These are phyloP conservation scores for Hyparrhenia diplandra DNA, from an alignment of 176 grass and related monocot species.

Conservation along the genomic window DNA sequence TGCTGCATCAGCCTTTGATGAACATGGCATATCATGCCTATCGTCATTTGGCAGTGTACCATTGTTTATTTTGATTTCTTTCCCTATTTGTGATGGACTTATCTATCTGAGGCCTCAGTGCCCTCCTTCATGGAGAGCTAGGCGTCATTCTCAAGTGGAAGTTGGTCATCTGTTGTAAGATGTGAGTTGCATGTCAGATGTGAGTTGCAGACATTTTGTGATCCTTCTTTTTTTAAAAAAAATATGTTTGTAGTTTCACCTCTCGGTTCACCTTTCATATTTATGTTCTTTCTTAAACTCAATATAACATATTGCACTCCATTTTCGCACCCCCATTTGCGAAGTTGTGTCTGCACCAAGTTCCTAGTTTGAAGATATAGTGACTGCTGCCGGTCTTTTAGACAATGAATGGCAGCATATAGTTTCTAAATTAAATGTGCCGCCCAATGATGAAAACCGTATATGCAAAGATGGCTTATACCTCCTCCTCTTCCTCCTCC, in stretches of 20 bases:
- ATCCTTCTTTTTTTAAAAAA: background rate
- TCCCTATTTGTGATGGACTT: background rate
- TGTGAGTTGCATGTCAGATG: too few relatives aligned
- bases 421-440: background rate
- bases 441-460: constrained; percentile 26
- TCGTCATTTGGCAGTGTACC: background rate
- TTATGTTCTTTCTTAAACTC: background rate
- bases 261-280: background rate
- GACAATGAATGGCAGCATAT: background rate
- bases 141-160: background rate
- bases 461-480: constrained; percentile 18
- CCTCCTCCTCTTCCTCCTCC: background rate
- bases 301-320: background rate
- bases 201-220: background rate
- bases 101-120: background rate
- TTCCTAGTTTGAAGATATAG: background rate
- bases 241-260: background rate
- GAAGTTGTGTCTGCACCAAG: background rate
- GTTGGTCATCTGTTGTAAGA: background rate
- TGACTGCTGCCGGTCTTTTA: background rate
- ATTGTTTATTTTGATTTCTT: background rate
- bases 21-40: background rate
- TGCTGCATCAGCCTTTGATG: constrained; percentile 12
- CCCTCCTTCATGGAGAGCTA: background rate
- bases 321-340: background rate